Base-by-base conservation (phyloP, 768 basidiomycete species). In the Agaricus subrufescens region DNA sequence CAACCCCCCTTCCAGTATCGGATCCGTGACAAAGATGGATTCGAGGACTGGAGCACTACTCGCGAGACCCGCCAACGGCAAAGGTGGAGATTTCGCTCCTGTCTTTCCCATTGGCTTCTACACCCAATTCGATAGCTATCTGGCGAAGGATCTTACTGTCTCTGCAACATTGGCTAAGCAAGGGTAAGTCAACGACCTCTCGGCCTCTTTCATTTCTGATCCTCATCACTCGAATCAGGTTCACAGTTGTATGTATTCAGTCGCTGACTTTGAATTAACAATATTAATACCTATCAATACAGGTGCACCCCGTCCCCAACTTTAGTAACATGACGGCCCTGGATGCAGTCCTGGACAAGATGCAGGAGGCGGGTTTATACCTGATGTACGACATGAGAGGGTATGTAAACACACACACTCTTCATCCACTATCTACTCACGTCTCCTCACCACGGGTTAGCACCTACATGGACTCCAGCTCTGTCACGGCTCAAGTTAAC, bases 341-440 rank as follows among this genome's bases (percentile, higher is more conserved):
- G 0, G 76, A 82, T 37, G 56, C 74, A 48, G 82, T 89, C 27
- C 64, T 91, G 6, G 84, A 89, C 62, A 72, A 77, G 43, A 89
- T 91, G 85, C 82, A 90, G 66, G 78, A 85, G 58, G 81, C 84
- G 0, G 79, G 78, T 1, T 58, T 82, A 10, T 92, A 86, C 63
- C 75, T 91, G 53, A 90, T 91, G 83, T 93, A 92, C 60, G 88
- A 91, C 65, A 91, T 92, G 89, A 78, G 89, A 48, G 19, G 19
- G 19, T 19, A 71, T 72, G 79, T 79, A 39, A 34, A 75, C 70
- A 4, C 30, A 25, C 27, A 2, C 4, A 14, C 3, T 3, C 12
- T 38, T 9, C 5, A 26, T n/a, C 30, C 11, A 25, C 7, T 14
- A 29, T 12, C 39, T 27, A 0, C 15, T 43, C 40, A 54, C 29